phyloP scores from a whole-genome alignment of 805 yeast species.

The Metschnikowia lochheadii region DNA sequence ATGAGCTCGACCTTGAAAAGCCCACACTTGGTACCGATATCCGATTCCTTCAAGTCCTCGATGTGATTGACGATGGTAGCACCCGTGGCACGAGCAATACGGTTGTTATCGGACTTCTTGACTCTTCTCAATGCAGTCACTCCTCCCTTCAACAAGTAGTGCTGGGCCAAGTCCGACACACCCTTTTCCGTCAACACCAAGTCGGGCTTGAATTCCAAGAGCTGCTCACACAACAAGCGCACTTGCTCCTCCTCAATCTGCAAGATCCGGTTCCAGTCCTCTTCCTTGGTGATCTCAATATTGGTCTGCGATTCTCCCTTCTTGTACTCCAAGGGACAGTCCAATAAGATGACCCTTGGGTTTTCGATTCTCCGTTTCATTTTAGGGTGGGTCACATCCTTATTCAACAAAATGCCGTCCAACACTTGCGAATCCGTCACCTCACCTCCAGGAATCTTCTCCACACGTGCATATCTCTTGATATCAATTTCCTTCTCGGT shows the following conservation, averaged over 20 bases:
- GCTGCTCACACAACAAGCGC: constrained; percentile 76
- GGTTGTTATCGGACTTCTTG: constrained; percentile 90
- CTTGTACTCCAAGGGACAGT: constrained; percentile 96
- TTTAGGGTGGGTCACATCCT: constrained; percentile 98
- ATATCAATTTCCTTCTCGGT: constrained; percentile 81
- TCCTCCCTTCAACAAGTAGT: constrained; percentile 88
- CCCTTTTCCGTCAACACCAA: constrained; percentile 97
- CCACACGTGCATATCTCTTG: constrained; percentile 89
- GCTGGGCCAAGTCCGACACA: constrained; percentile 96
- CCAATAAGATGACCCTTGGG: constrained; percentile 85
- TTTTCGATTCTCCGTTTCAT: constrained; percentile 87
- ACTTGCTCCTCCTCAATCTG: constrained; percentile 99
- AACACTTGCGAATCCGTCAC: constrained; percentile 83
- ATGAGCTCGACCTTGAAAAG: constrained; percentile 88
- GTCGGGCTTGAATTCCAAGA: constrained; percentile 83
- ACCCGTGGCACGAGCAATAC: constrained; percentile 96
- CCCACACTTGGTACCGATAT: constrained; percentile 86
- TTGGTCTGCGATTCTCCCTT: constrained; percentile 99
- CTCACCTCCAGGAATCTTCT: constrained; percentile 98
- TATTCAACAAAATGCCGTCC: constrained; percentile 89
- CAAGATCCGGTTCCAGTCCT: constrained; percentile 91
- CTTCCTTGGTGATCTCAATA: constrained; percentile 93
- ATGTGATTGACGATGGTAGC: constrained; percentile 95
- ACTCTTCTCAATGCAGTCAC: constrained; percentile 91
- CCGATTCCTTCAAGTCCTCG: constrained; percentile 89